A percentile compares a stretch with the other conserved stretches of the same genome.
phyloP scores from a whole-genome alignment of 1,284 basidiomycete species.

The Apiotrichum laibachii region DNA sequence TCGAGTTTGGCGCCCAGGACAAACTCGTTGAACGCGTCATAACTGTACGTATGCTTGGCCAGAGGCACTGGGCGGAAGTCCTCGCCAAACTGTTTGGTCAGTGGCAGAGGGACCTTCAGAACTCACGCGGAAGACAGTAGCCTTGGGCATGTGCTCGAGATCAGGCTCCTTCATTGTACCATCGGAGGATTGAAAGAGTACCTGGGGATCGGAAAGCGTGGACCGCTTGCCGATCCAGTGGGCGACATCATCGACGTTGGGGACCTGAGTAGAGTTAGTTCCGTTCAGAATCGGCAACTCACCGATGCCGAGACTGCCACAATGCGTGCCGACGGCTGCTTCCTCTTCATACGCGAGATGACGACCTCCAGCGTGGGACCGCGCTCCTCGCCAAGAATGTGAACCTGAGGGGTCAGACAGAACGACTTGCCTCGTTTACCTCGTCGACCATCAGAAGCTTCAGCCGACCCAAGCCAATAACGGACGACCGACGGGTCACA shows the following conservation, averaged over 20 bases:
- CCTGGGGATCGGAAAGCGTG: no score
- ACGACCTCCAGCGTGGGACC: constrained; percentile 92
- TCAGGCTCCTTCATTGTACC: neutral
- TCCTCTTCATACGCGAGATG: constrained; percentile 74
- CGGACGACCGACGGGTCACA: constrained; percentile 61
- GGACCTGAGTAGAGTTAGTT: constrained; percentile 48
- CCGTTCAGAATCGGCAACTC: neutral
- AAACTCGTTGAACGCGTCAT: constrained; percentile 70
- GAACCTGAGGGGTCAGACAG: constrained; percentile 60
- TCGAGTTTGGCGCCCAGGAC: constrained; percentile 71
- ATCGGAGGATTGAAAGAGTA: no score
- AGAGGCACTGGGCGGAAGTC: constrained; percentile 83
- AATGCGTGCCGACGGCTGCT: constrained; percentile 65
- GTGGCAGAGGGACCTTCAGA: neutral
- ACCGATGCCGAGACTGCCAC: constrained; percentile 89
- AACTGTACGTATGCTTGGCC: constrained; percentile 65
- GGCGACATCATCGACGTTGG: constrained; percentile 88
- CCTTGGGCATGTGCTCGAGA: constrained; percentile 53
- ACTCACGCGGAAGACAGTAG: constrained; percentile 68
- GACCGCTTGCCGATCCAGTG: constrained; percentile 64
- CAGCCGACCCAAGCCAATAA: constrained; percentile 28
- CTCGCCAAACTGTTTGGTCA: constrained; percentile 71
- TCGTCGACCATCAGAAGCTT: constrained; percentile 84
- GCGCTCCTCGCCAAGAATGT: constrained; percentile 82
- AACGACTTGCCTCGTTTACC: constrained; percentile 51